phyloP scores from a whole-genome alignment of 1,139 yeast species.

The Nakaseomyces kungkrabaensis region DNA sequence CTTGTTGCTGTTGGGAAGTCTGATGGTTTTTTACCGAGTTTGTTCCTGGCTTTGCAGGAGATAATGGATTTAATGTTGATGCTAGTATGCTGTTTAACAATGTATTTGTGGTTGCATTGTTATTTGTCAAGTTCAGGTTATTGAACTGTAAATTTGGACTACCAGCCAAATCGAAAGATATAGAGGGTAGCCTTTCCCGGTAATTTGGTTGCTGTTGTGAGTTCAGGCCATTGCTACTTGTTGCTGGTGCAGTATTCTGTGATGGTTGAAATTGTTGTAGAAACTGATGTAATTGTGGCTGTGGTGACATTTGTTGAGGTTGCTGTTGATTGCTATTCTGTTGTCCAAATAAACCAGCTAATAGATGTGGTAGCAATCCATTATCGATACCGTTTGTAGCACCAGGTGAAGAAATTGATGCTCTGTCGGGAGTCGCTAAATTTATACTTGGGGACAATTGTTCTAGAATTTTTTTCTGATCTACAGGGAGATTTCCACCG shows the following conservation, averaged over 20 bases:
- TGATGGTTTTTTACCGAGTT: slow-evolving; percentile 10
- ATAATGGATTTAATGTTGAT: slow-evolving; percentile 14
- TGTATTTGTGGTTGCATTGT: slow-evolving; percentile 14
- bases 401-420: background rate
- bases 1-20: background rate
- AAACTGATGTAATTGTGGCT: slow-evolving; percentile 5
- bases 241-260: slow-evolving; percentile 6
- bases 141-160: slow-evolving; percentile 18
- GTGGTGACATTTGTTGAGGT: slow-evolving; percentile 4
- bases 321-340: slow-evolving; percentile 6
- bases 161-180: slow-evolving; percentile 16
- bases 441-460: background rate
- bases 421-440: background rate
- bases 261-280: slow-evolving; percentile 6
- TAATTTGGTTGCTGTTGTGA: background rate
- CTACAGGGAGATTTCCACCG: background rate
- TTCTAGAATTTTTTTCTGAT: background rate
- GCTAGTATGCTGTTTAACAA: slow-evolving; percentile 12
- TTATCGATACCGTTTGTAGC: slow-evolving; percentile 2
- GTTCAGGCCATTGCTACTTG: background rate
- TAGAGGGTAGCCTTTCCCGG: background rate
- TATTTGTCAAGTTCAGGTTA: background rate
- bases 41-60: slow-evolving; percentile 20
- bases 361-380: background rate
- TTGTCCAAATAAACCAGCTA: slow-evolving; percentile 2